Evolutionary conservation across 2,329 filamentous ascomycete species (phyloP).

Genomic region (Colletotrichum sp.): DNA sequence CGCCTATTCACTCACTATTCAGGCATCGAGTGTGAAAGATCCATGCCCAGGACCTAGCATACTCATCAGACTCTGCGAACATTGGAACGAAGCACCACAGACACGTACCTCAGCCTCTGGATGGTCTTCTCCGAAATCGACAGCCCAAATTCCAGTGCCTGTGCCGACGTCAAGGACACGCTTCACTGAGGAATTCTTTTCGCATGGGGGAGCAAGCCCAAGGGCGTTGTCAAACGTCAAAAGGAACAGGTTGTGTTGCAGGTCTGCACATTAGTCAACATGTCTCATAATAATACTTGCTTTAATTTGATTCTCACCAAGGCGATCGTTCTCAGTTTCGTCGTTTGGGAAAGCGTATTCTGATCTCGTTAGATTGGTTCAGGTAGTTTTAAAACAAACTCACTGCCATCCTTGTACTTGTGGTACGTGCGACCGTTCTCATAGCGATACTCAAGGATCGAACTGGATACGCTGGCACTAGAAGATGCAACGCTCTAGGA

Average conservation of each 20-base stretch:
- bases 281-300: too few species aligned
- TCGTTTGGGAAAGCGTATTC: constrained; percentile 10
- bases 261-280: too few species aligned
- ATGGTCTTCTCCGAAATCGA: constrained; percentile 44
- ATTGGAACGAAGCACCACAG: too few species aligned
- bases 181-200: background rate
- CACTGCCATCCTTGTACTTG: constrained; percentile 7
- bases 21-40: constrained; percentile 45
- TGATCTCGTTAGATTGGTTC: too few species aligned
- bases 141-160: constrained; percentile 33
- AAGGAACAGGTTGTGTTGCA: constrained; percentile 59
- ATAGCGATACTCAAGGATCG: constrained; percentile 22
- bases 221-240: constrained; percentile 39
- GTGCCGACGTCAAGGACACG: constrained; percentile 30
- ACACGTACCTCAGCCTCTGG: constrained; percentile 35
- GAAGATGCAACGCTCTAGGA: background rate
- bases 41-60: constrained; percentile 37
- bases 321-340: background rate
- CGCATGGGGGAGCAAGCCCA: background rate
- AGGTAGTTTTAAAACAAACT: too few species aligned
- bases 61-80: background rate
- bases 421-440: constrained; percentile 1
- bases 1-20: constrained; percentile 35
- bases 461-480: constrained; percentile 31
- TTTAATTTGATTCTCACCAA: constrained; percentile 20